Conservation (phyloP, 202 grass and related monocot species). For the Eragrostis tef region DNA sequence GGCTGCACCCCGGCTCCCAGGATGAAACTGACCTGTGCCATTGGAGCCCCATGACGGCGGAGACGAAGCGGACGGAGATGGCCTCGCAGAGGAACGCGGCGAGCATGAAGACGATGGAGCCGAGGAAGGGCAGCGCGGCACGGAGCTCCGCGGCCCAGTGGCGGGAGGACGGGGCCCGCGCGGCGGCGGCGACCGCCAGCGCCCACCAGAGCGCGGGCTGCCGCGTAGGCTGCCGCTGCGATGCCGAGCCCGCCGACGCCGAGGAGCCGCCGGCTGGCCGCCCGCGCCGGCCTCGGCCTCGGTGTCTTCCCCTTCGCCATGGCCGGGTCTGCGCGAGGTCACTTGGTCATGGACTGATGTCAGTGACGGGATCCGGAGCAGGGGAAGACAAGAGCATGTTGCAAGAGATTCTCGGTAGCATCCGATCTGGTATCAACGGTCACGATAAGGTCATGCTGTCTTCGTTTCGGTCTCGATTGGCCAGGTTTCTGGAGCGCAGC, state of each 20-base stretch:
- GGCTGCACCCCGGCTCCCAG: not conserved
- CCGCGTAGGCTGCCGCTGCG: constrained; percentile 59
- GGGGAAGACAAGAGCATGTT: not conserved
- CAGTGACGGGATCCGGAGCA: not conserved
- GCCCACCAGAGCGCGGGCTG: constrained; percentile 76
- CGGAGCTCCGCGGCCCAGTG: constrained; percentile 80
- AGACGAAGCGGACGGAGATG: constrained; percentile 82
- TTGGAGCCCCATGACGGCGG: constrained; percentile 71
- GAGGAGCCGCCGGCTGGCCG: too few species aligned
- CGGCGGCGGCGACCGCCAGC: constrained; percentile 58
- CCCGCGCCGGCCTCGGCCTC: constrained; percentile 22
- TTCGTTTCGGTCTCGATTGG: not conserved
- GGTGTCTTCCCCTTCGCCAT: constrained; percentile 48
- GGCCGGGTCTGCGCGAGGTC: constrained; percentile 25
- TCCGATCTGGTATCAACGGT: not conserved
- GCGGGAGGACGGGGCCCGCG: constrained; percentile 61
- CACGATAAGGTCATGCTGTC: not conserved
- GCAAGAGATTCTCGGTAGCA: not conserved
- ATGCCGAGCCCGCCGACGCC: constrained; percentile 23
- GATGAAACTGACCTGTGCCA: constrained; percentile 70
- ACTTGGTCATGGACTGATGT: constrained; percentile 33
- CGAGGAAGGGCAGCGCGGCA: constrained; percentile 67
- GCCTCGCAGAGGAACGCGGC: constrained; percentile 69
- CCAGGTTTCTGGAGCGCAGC: not conserved
- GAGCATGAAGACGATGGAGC: constrained; percentile 71